Evolutionary conservation across 176 grass and related monocot genomes (phyloP).

Genomic region (Coix lacrymajobi): DNA sequence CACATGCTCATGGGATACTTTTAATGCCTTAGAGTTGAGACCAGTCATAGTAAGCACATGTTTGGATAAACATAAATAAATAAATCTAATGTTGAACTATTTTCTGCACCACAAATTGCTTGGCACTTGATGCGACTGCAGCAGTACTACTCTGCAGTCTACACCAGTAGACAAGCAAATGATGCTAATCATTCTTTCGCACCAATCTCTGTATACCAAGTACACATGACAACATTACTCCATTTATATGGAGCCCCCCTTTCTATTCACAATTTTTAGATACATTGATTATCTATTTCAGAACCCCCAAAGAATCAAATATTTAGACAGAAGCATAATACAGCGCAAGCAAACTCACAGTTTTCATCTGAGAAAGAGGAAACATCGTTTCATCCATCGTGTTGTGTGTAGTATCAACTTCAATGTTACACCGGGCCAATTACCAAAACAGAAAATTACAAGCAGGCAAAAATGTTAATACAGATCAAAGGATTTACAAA

Average conservation of each 20-base stretch:
- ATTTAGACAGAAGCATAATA: not conserved
- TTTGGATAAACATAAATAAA: too few species aligned
- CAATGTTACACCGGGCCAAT: not conserved
- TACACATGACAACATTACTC: not conserved
- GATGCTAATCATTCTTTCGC: not conserved
- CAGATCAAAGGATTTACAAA: conserved; percentile 38
- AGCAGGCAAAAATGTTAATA: conserved; percentile 26
- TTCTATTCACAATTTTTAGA: not conserved
- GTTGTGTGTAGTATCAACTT: not conserved
- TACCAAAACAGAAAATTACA: conserved; percentile 16
- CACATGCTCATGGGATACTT: not conserved
- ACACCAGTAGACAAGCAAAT: not conserved
- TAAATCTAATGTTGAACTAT: too few species aligned
- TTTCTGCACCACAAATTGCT: not conserved
- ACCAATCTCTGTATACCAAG: not conserved
- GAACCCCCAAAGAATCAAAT: not conserved
- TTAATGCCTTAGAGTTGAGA: not conserved
- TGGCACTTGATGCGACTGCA: not conserved
- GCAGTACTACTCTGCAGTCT: not conserved
- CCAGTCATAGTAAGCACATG: too few species aligned
- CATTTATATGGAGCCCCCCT: not conserved
- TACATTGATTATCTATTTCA: not conserved
- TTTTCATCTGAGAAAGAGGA: not conserved
- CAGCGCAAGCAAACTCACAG: not conserved
- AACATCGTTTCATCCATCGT: not conserved